These are phyloP conservation scores for Cryptococcus depauperatus DNA, from an alignment of 1,284 basidiomycete species.

Conservation along the genomic window DNA sequence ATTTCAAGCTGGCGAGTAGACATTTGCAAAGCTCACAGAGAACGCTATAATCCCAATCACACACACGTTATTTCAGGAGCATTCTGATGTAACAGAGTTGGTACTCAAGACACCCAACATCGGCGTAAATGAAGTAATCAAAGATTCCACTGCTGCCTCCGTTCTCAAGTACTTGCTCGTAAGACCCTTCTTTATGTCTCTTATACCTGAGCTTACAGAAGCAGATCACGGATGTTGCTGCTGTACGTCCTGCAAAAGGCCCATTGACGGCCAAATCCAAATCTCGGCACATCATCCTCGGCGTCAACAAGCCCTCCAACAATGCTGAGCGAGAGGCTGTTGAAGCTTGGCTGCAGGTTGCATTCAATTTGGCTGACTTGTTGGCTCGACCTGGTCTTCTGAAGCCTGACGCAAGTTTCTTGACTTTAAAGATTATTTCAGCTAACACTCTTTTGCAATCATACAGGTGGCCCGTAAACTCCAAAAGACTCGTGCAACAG, in stretches of 20 bases:
- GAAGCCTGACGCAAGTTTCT: slow-evolving; percentile 55
- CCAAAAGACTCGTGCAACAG: slow-evolving; percentile 59
- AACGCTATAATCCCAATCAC: slow-evolving; percentile 14
- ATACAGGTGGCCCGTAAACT: slow-evolving; percentile 61
- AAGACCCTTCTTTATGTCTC: slow-evolving; percentile 28
- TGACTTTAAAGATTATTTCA: too few relatives aligned
- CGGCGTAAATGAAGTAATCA: slow-evolving; percentile 55
- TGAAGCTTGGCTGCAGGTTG: slow-evolving; percentile 55
- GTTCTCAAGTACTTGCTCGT: slow-evolving; percentile 62
- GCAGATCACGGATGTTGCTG: slow-evolving; percentile 74
- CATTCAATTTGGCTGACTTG: slow-evolving; percentile 66
- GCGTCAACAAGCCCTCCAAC: slow-evolving; percentile 54
- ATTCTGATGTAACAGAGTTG: slow-evolving; percentile 67
- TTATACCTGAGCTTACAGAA: slow-evolving; percentile 1
- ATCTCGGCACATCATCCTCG: slow-evolving; percentile 64
- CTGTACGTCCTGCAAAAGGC: slow-evolving; percentile 53
- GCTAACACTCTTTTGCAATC: neutral
- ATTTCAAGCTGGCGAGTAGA: slow-evolving; percentile 21
- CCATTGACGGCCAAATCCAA: slow-evolving; percentile 50
- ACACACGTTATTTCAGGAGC: slow-evolving; percentile 67
- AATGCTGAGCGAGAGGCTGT: slow-evolving; percentile 50
- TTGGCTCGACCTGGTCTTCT: slow-evolving; percentile 51
- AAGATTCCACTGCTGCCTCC: slow-evolving; percentile 50
- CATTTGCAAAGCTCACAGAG: slow-evolving; percentile 39
- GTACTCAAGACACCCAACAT: slow-evolving; percentile 59